Evolutionary conservation across 495 filamentous ascomycete genomes (phyloP), one percentile per base, ranked within the genome.

Genomic region (Aspergillus asperescens): DNA sequence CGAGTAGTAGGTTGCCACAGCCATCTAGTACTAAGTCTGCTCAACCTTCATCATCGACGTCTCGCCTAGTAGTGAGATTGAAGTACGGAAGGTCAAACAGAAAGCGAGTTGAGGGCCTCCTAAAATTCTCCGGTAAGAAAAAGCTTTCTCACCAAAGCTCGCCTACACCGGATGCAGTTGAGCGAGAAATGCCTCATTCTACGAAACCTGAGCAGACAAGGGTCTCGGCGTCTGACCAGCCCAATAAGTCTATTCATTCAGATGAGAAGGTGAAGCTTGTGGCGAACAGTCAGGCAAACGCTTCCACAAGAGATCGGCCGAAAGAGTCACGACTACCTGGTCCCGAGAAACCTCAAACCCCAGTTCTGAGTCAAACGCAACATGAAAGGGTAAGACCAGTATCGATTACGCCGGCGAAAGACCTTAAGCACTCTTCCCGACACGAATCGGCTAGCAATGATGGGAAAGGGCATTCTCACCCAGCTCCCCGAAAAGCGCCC

Each of bases 51-150:
- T 40, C 50, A 5, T 31, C 42, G 24, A 60, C 55, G 34, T 24
- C 48, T 15, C 60, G 55, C 24, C 48, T 66, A 7, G 58, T 75
- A 29, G 61, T 71, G 18, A 72, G 57, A 58, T 49, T 76, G 27
- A 69, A 62, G 22, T 76, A 76, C 50, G 72, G 72, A 16, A 70
- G 62, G 46, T 38, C 60, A 2, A 76, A 76, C 46, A 66, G 64
- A 37, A 71, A 66, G 50, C 63, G 69, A 15, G 67, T 76, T n/a
- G 70, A 73, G 29, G 70, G 60, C 15, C 62, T 76, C 12, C 65
- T 76, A 5, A 76, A 71, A 55, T 71, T 76, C 31, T 66, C 64
- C 16, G 71, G 65, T 45, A 76, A 75, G 63, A 64, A 54, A 53
- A 74, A 70, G 60, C 18, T 43, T 1, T 51, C 51, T 27, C 56